Evolutionary conservation across 139 green algal species (phyloP).

Genomic region (Edaphochlamys debaryana): DNA sequence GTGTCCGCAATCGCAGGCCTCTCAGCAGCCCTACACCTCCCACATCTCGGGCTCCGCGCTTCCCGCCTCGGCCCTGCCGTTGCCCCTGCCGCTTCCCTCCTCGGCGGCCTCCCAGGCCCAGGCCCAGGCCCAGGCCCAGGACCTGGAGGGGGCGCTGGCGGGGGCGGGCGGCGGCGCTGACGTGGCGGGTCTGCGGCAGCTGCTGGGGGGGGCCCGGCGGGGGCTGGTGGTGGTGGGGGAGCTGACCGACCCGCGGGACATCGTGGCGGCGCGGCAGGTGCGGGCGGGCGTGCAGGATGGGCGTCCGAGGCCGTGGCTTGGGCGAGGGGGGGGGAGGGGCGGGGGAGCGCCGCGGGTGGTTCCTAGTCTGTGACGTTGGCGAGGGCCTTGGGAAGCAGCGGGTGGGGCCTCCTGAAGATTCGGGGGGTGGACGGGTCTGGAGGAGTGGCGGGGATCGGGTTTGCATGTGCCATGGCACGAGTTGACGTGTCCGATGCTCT

Average conservation of each 20-base stretch:
- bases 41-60: conserved; percentile 13
- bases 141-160: not conserved
- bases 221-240: conserved; percentile 89
- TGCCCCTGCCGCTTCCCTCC: not conserved
- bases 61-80: not conserved
- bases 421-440: too few species aligned
- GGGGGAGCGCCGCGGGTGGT: too few species aligned
- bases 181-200: conserved; percentile 34
- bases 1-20: not conserved
- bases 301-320: too few species aligned
- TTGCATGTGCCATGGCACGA: too few species aligned
- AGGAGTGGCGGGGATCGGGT: too few species aligned
- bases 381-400: too few species aligned
- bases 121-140: not conserved
- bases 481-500: too few species aligned
- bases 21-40: conserved; percentile 35
- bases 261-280: conserved; percentile 58
- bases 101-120: not conserved
- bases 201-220: conserved; percentile 43
- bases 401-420: too few species aligned
- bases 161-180: not conserved
- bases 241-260: conserved; percentile 63
- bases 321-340: too few species aligned
- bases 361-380: too few species aligned
- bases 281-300: too few species aligned